These are phyloP conservation scores for Argentina anserina DNA, from an alignment of 306 rosid species.

Conservation along the genomic window DNA sequence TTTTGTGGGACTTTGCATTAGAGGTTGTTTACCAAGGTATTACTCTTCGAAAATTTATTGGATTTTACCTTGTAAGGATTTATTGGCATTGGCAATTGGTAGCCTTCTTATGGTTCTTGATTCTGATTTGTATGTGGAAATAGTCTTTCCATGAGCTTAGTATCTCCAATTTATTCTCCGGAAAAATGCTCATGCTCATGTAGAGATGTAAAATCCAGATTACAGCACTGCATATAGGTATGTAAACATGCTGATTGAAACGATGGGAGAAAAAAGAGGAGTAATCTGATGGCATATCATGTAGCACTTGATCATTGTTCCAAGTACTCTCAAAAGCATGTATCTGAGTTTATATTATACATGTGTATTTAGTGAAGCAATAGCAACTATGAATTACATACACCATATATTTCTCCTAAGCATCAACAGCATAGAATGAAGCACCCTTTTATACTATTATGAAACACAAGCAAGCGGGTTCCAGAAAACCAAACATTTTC, in stretches of 20 bases:
- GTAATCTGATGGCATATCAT: background rate
- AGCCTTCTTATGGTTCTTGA: background rate
- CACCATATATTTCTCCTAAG: background rate
- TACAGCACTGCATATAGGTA: background rate
- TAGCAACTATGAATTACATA: background rate
- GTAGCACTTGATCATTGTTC: background rate
- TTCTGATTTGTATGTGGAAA: background rate
- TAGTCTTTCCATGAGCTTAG: too few species aligned
- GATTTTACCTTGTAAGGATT: too few species aligned
- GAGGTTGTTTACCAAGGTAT: too few species aligned
- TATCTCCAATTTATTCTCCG: too few species aligned
- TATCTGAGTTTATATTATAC: background rate
- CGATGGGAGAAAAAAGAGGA: background rate
- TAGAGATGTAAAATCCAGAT: background rate
- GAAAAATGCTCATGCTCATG: background rate
- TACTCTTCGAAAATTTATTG: too few species aligned
- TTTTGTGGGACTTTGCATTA: too few species aligned
- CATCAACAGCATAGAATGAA: background rate
- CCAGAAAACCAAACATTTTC: background rate
- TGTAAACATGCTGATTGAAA: background rate
- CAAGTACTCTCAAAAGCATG: background rate
- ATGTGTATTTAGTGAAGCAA: slow-evolving; percentile 4
- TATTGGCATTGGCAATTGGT: too few species aligned
- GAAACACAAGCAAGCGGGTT: background rate
- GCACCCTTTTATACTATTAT: too few species aligned